These are phyloP conservation scores for Melampsora americana DNA, from an alignment of 1,284 basidiomycete genomes.

Conservation along the genomic window DNA sequence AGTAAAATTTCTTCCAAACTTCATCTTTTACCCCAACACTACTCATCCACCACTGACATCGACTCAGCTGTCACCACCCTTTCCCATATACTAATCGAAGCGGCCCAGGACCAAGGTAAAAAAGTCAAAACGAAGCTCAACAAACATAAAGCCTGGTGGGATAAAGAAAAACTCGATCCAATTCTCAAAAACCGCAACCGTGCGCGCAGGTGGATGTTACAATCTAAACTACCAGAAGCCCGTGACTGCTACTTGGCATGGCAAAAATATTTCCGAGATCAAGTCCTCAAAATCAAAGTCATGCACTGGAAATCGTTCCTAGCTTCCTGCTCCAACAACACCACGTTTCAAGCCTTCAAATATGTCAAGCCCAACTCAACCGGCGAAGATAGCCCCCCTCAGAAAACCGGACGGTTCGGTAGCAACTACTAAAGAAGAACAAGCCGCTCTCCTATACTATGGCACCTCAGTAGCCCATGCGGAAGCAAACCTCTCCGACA, in stretches of 20 bases:
- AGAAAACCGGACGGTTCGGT: too few species aligned
- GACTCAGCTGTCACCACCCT: not conserved
- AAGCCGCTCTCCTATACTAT: too few species aligned
- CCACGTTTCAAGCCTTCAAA: conserved; percentile 11
- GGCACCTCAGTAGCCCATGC: too few species aligned
- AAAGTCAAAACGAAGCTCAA: not conserved
- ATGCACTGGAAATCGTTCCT: conserved; percentile 5
- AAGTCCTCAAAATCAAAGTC: not conserved
- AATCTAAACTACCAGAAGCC: conserved; percentile 3
- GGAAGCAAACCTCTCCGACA: not conserved
- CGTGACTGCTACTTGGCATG: conserved; percentile 11
- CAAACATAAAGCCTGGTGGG: too few species aligned
- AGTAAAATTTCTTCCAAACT: not conserved
- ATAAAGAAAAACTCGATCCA: too few species aligned
- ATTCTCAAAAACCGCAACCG: not conserved
- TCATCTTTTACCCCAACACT: not conserved
- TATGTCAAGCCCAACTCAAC: not conserved
- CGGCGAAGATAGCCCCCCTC: too few species aligned
- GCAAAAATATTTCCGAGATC: conserved; percentile 4
- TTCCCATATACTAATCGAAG: too few species aligned
- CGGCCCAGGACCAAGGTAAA: too few species aligned
- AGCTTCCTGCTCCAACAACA: not conserved
- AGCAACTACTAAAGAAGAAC: too few species aligned
- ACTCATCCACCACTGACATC: not conserved
- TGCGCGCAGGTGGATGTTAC: not conserved